Conservation (phyloP, 441 rosid genomes). For the Theobroma grandiflorum region DNA sequence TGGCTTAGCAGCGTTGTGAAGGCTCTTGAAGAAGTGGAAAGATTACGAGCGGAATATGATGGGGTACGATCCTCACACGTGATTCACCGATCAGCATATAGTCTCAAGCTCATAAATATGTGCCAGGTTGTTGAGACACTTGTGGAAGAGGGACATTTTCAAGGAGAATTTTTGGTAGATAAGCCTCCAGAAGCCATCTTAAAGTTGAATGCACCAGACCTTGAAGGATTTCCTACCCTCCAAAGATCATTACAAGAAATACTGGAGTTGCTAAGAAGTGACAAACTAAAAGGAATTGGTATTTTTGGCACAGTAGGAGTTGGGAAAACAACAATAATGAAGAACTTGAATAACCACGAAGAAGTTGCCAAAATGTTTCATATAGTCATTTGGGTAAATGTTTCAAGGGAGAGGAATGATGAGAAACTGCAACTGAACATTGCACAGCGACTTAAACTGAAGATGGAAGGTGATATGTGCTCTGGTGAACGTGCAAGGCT, state of each 20-base stretch:
- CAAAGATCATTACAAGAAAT: conserved; percentile 27
- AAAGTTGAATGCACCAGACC: neutral
- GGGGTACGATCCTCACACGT: neutral
- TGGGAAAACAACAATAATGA: conserved; percentile 41
- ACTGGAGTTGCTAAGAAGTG: conserved; percentile 20
- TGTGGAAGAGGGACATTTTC: neutral
- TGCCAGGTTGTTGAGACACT: neutral
- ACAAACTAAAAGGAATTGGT: conserved; percentile 27
- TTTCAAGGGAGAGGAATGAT: conserved; percentile 12
- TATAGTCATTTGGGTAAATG: conserved; percentile 26
- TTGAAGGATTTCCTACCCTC: conserved; percentile 29
- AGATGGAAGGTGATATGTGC: neutral
- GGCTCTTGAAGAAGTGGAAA: conserved; percentile 7
- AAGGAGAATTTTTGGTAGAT: neutral
- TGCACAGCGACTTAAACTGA: conserved; percentile 27
- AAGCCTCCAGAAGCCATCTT: conserved; percentile 8
- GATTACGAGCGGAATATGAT: neutral
- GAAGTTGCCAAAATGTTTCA: conserved; percentile 29
- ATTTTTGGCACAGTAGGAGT: conserved; percentile 34
- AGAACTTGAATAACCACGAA: conserved; percentile 26
- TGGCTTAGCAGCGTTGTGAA: conserved; percentile 7
- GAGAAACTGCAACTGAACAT: conserved; percentile 31
- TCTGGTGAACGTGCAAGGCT: conserved; percentile 6
- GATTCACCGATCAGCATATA: neutral
- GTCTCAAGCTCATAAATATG: neutral